phyloP scores from a whole-genome alignment of 176 grass and related monocot genomes.

The Triticum urartu region DNA sequence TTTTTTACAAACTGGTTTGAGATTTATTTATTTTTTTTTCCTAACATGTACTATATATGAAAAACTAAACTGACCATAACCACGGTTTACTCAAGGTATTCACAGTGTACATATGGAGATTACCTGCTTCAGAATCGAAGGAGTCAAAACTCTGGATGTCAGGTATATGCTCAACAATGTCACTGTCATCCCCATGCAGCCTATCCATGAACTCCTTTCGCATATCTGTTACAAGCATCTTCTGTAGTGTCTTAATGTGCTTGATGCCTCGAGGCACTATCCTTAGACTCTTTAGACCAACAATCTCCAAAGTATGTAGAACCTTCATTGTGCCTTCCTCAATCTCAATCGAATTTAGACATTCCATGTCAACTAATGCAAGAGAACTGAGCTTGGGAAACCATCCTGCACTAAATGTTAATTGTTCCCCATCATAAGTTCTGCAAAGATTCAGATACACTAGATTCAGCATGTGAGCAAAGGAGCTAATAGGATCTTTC shows the following conservation, averaged over 20 bases:
- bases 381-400: constrained; percentile 45
- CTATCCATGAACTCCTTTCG: constrained; percentile 29
- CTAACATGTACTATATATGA: background rate
- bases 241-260: constrained; percentile 33
- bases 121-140: constrained; percentile 35
- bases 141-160: constrained; percentile 21
- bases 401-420: constrained; percentile 36
- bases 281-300: constrained; percentile 35
- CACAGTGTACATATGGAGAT: background rate
- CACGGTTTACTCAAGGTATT: background rate
- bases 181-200: constrained; percentile 16
- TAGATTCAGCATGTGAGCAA: constrained; percentile 39
- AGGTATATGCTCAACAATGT: constrained; percentile 40
- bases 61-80: background rate
- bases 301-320: constrained; percentile 18
- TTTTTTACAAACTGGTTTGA: background rate
- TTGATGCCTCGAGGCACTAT: constrained; percentile 33
- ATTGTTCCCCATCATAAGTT: constrained; percentile 27
- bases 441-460: constrained; percentile 15
- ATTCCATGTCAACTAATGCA: constrained; percentile 34
- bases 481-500: constrained; percentile 47
- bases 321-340: constrained; percentile 42
- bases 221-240: constrained; percentile 34
- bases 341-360: constrained; percentile 33
- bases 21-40: too few species aligned